Percentiles rank a stretch among this genome's conserved stretches.
Conservation (phyloP, 768 basidiomycete species). For the Rhodosporidiobolus odoratus region DNA sequence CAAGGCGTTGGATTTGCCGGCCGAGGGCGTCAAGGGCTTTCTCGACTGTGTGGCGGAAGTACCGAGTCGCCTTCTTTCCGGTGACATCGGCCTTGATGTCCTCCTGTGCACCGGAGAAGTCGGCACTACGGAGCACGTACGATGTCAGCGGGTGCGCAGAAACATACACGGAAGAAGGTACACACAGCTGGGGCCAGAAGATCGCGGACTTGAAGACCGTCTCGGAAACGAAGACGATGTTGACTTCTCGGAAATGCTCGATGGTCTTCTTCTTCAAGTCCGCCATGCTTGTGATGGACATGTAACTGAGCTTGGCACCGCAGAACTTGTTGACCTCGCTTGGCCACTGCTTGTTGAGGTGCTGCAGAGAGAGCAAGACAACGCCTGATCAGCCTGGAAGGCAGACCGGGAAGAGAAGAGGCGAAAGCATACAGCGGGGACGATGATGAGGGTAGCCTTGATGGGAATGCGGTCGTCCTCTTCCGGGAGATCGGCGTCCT, state of each 20-base stretch:
- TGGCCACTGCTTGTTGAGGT: conserved; percentile 83
- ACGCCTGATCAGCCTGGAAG: no score
- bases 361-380: conserved; percentile 52
- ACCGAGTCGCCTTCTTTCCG: conserved; percentile 60
- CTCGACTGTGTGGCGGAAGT: conserved; percentile 78
- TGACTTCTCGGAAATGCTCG: conserved; percentile 68
- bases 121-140: conserved; percentile 62
- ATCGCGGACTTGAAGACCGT: conserved; percentile 74
- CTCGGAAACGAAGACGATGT: conserved; percentile 78
- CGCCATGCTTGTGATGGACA: conserved; percentile 62
- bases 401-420: not conserved
- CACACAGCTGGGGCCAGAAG: conserved; percentile 48
- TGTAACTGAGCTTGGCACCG: conserved; percentile 57
- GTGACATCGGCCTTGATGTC: conserved; percentile 47
- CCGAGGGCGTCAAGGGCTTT: conserved; percentile 57
- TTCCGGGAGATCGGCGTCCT: conserved; percentile 41
- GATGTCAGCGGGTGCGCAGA: not conserved
- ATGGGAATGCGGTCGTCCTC: conserved; percentile 64
- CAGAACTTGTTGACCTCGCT: conserved; percentile 80
- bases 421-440: conserved; percentile 52
- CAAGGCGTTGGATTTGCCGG: conserved; percentile 64
- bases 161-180: not conserved
- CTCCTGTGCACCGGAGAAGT: conserved; percentile 58
- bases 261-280: conserved; percentile 69
- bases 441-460: conserved; percentile 74